These are phyloP conservation scores for Recurvomyces mirabilis DNA, from an alignment of 495 filamentous ascomycete genomes.

Conservation along the genomic window DNA sequence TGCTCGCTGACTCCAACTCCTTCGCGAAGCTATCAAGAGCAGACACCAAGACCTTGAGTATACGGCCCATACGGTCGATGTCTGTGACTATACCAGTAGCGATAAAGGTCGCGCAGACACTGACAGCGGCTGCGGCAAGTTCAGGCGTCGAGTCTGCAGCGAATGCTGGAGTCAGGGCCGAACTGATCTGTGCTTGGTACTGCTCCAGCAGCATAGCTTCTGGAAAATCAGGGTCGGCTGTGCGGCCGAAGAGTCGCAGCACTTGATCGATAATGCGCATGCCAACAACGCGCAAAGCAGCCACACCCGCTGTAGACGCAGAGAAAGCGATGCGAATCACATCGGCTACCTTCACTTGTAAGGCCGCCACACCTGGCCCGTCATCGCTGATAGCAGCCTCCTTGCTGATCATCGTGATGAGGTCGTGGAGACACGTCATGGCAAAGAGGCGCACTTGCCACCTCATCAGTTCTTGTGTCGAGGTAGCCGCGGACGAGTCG, in stretches of 20 bases:
- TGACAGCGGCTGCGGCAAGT: slow-evolving; percentile 85
- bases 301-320: slow-evolving; percentile 84
- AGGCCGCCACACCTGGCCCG: slow-evolving; percentile 56
- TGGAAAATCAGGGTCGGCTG: slow-evolving; percentile 89
- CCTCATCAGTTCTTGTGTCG: slow-evolving; percentile 74
- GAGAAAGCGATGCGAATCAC: slow-evolving; percentile 97
- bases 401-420: slow-evolving; percentile 63
- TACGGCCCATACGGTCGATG: slow-evolving; percentile 94
- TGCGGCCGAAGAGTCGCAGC: slow-evolving; percentile 89
- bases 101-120: slow-evolving; percentile 95
- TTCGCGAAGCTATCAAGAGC: slow-evolving; percentile 83
- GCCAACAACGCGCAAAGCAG: slow-evolving; percentile 78
- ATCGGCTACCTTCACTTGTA: slow-evolving; percentile 79
- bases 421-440: slow-evolving; percentile 79
- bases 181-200: slow-evolving; percentile 96
- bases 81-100: slow-evolving; percentile 95
- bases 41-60: slow-evolving; percentile 81
- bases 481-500: slow-evolving; percentile 43
- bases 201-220: slow-evolving; percentile 93
- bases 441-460: slow-evolving; percentile 96
- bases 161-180: slow-evolving; percentile 91
- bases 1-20: slow-evolving; percentile 70
- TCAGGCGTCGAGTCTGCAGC: slow-evolving; percentile 92
- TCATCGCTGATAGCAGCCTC: slow-evolving; percentile 58
- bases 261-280: slow-evolving; percentile 88